A percentile compares a stretch with the other conserved stretches of the same genome.
Evolutionary conservation across 2,329 filamentous ascomycete species (phyloP).

Genomic region (Aspergillus sclerotialis): DNA sequence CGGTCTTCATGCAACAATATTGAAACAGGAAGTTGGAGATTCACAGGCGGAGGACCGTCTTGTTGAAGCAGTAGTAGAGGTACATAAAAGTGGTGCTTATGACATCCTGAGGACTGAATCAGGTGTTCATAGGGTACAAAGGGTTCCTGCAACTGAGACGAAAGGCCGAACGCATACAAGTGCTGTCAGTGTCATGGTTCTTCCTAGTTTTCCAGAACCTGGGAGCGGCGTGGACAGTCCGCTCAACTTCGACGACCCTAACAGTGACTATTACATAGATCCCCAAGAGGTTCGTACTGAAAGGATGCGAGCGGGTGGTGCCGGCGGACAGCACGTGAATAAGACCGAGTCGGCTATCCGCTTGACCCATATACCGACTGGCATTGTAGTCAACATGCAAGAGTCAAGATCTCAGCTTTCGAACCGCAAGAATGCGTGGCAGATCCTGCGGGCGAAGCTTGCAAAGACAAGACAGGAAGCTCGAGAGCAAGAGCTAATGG

Average conservation of each 20-base stretch:
- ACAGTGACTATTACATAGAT: constrained; percentile 86
- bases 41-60: constrained; percentile 60
- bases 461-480: constrained; percentile 74
- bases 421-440: constrained; percentile 85
- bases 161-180: constrained; percentile 91
- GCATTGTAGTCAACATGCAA: constrained; percentile 83
- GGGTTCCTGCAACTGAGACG: constrained; percentile 82
- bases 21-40: constrained; percentile 77
- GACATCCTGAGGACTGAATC: constrained; percentile 77
- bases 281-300: constrained; percentile 75
- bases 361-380: constrained; percentile 82
- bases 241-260: constrained; percentile 69
- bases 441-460: constrained; percentile 70
- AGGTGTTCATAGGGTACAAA: constrained; percentile 91
- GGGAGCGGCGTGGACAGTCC: constrained; percentile 46
- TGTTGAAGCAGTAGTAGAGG: constrained; percentile 80
- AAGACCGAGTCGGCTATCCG: constrained; percentile 95
- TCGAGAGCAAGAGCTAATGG: constrained; percentile 71
- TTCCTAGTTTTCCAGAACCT: constrained; percentile 67
- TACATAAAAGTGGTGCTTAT: constrained; percentile 71
- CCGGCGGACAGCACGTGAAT: constrained; percentile 96
- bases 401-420: constrained; percentile 84
- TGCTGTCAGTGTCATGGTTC: constrained; percentile 83
- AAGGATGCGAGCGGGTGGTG: constrained; percentile 85
- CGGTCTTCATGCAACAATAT: constrained; percentile 58